Evolutionary conservation across 805 yeast genomes (phyloP).

Genomic region (Metschnikowia lochheadii): DNA sequence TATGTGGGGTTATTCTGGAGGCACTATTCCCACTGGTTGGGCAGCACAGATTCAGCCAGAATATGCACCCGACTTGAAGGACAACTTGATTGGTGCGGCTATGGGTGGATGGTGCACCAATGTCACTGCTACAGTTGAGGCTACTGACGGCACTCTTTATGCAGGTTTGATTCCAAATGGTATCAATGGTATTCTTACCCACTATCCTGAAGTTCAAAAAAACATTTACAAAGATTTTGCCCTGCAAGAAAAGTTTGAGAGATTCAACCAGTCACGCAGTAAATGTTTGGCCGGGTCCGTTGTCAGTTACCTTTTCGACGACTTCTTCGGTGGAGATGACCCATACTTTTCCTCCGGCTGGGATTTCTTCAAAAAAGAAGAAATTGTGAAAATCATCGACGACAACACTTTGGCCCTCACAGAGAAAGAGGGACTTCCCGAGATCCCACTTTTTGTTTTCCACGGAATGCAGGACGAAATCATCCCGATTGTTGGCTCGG

Average conservation of each 20-base stretch:
- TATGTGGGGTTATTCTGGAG: conserved; percentile 41
- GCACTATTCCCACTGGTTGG: conserved; percentile 36
- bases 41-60: conserved; percentile 33
- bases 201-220: conserved; percentile 24
- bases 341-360: conserved; percentile 5
- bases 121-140: conserved; percentile 24
- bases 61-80: conserved; percentile 31
- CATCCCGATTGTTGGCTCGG: conserved; percentile 19
- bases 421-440: conserved; percentile 15
- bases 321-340: conserved; percentile 7
- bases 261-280: background rate
- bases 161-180: conserved; percentile 31
- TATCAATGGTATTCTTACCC: conserved; percentile 28
- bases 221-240: background rate
- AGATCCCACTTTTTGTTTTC: conserved; percentile 24
- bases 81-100: conserved; percentile 28
- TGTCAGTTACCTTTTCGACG: background rate
- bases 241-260: background rate
- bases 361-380: conserved; percentile 2
- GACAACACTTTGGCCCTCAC: conserved; percentile 9
- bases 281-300: conserved; percentile 4
- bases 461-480: conserved; percentile 24
- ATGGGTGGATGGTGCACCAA: conserved; percentile 36
- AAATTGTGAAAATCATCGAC: background rate
- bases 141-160: conserved; percentile 23